These are phyloP conservation scores for Teunomyces gatunensis DNA, from an alignment of 805 yeast genomes.

Conservation along the genomic window DNA sequence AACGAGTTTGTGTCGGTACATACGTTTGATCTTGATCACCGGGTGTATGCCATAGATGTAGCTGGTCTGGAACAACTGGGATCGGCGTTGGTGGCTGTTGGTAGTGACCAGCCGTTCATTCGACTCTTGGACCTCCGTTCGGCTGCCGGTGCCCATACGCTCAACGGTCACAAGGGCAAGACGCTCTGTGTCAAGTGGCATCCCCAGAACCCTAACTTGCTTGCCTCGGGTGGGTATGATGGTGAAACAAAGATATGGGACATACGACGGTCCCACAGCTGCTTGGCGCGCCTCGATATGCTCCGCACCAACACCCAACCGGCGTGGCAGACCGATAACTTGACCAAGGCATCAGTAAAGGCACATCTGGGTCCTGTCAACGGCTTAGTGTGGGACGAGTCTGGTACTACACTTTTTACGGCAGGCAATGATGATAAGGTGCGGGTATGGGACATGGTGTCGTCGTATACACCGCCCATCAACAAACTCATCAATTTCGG, in stretches of 20 bases:
- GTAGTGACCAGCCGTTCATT: constrained; percentile 65
- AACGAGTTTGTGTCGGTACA: constrained; percentile 63
- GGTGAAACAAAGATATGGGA: constrained; percentile 89
- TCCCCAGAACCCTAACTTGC: constrained; percentile 55
- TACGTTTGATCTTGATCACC: constrained; percentile 56
- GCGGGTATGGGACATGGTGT: constrained; percentile 68
- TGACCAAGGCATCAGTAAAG: constrained; percentile 38
- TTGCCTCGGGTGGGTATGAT: constrained; percentile 79
- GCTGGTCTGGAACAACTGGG: constrained; percentile 16
- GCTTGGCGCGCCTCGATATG: constrained; percentile 63
- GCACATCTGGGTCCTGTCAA: constrained; percentile 82
- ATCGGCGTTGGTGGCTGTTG: constrained; percentile 62
- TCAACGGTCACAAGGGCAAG: constrained; percentile 59
- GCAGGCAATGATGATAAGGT: constrained; percentile 80
- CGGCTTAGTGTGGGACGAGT: constrained; percentile 71
- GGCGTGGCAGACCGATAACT: constrained; percentile 20
- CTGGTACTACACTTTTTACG: constrained; percentile 61
- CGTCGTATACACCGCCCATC: constrained; percentile 37
- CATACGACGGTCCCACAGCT: constrained; percentile 63
- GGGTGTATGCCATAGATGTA: constrained; percentile 68
- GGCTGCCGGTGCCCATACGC: constrained; percentile 68
- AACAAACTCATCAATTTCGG: constrained; percentile 75
- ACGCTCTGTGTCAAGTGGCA: constrained; percentile 70
- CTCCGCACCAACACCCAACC: constrained; percentile 35
- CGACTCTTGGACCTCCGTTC: constrained; percentile 73